A percentile compares a stretch with the other conserved stretches of the same genome.
These are phyloP conservation scores for Ceratocystis smalleyi DNA, from an alignment of 2,329 filamentous ascomycete genomes.

Conservation along the genomic window DNA sequence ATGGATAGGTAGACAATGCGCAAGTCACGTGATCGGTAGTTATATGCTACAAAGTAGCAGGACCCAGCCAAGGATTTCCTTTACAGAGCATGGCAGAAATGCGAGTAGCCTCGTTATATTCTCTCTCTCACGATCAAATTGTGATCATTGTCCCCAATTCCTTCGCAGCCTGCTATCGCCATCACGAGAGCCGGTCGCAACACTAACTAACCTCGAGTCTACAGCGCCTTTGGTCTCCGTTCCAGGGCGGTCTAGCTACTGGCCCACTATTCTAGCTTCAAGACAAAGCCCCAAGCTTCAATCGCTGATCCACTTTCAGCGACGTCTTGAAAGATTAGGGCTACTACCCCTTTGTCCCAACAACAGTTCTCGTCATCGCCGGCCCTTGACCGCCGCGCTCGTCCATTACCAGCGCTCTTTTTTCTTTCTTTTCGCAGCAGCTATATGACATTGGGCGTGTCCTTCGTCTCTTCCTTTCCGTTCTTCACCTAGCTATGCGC, in stretches of 20 bases:
- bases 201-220: neutral
- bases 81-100: too few species aligned
- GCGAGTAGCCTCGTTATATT: too few species aligned
- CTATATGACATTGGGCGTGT: neutral
- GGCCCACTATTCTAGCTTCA: neutral
- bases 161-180: neutral
- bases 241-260: neutral
- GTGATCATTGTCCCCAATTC: too few species aligned
- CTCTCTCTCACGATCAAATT: too few species aligned
- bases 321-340: neutral
- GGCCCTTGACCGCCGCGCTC: neutral
- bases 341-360: neutral
- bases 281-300: slow-evolving; percentile 2
- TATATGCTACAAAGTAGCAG: neutral
- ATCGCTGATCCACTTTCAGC: neutral
- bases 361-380: neutral
- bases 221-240: neutral
- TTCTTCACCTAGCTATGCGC: neutral
- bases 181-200: neutral
- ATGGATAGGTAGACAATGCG: neutral
- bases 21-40: neutral
- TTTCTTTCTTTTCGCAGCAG: neutral
- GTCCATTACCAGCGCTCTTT: neutral
- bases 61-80: neutral
- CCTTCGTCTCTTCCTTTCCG: neutral